Conservation (phyloP, 1,284 basidiomycete species). For the Rhodotorula glutinis region DNA sequence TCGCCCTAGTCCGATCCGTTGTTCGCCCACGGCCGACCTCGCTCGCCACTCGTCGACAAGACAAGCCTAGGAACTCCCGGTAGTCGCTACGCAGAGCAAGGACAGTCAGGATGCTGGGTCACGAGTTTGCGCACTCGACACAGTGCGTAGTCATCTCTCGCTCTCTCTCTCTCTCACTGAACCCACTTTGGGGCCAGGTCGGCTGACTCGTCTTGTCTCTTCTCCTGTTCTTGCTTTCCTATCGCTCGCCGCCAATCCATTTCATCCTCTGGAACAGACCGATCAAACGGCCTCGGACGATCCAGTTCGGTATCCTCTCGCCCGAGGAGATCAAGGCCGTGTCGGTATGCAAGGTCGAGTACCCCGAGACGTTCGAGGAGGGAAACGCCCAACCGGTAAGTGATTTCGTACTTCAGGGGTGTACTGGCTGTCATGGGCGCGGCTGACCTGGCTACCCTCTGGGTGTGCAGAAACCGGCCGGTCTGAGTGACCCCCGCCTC, state of each 20-base stretch:
- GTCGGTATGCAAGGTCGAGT: constrained; percentile 82
- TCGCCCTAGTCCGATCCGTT: too few species aligned
- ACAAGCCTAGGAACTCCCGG: too few species aligned
- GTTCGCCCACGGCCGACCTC: too few species aligned
- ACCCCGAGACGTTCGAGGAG: constrained; percentile 98
- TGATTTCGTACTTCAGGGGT: too few species aligned
- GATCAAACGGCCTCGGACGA: constrained; percentile 48
- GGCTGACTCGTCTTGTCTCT: neutral
- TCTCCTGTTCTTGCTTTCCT: neutral
- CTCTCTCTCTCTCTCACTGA: neutral
- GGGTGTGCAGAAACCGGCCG: constrained; percentile 76
- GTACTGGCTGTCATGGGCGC: too few species aligned
- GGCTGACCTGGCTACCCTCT: constrained; percentile 49
- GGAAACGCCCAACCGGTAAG: constrained; percentile 53
- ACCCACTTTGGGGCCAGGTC: neutral
- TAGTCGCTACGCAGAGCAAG: too few species aligned
- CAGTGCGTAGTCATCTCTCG: constrained; percentile 14
- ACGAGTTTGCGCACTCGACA: constrained; percentile 37
- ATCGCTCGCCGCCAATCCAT: neutral
- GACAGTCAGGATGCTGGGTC: constrained; percentile 27
- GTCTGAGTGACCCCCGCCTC: constrained; percentile 96
- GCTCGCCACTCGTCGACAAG: too few species aligned
- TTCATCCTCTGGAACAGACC: constrained; percentile 10
- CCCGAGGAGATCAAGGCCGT: constrained; percentile 96
- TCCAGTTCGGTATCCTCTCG: constrained; percentile 98